Conservation (phyloP, 441 rosid genomes). For the Populus trichocarpa region DNA sequence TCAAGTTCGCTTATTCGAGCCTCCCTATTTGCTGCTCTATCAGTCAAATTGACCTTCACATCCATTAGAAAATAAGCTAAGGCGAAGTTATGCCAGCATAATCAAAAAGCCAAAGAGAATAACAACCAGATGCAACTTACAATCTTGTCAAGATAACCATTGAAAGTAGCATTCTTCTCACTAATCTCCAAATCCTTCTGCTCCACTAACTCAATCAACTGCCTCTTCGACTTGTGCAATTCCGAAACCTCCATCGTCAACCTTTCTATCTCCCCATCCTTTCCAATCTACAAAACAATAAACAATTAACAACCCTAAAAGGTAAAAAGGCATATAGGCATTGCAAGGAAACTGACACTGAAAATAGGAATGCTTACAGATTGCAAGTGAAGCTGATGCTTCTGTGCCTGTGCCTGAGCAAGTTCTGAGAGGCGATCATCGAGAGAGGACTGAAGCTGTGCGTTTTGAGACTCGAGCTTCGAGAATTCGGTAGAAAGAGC, state of each 20-base stretch:
- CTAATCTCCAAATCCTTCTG: conserved; percentile 74
- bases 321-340: not conserved
- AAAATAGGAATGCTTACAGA: conserved; percentile 29
- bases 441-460: conserved; percentile 66
- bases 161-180: conserved; percentile 72
- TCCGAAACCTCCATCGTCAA: conserved; percentile 59
- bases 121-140: conserved; percentile 34
- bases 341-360: not conserved
- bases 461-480: conserved; percentile 57
- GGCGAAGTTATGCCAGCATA: not conserved
- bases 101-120: not conserved
- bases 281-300: conserved; percentile 50
- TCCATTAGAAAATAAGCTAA: not conserved
- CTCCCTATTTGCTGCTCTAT: conserved; percentile 61
- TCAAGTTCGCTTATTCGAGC: conserved; percentile 60
- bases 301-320: not conserved
- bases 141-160: conserved; percentile 77
- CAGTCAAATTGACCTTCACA: conserved; percentile 64
- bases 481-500: conserved; percentile 67
- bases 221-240: conserved; percentile 84
- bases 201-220: conserved; percentile 75
- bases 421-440: conserved; percentile 65
- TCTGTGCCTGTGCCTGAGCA: conserved; percentile 69
- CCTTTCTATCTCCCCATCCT: conserved; percentile 84
- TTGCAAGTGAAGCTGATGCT: conserved; percentile 82